A percentile compares a stretch with the other conserved stretches of the same genome.
Evolutionary conservation across 176 grass and related monocot species (phyloP).

Genomic region (Lolium multiflorum): DNA sequence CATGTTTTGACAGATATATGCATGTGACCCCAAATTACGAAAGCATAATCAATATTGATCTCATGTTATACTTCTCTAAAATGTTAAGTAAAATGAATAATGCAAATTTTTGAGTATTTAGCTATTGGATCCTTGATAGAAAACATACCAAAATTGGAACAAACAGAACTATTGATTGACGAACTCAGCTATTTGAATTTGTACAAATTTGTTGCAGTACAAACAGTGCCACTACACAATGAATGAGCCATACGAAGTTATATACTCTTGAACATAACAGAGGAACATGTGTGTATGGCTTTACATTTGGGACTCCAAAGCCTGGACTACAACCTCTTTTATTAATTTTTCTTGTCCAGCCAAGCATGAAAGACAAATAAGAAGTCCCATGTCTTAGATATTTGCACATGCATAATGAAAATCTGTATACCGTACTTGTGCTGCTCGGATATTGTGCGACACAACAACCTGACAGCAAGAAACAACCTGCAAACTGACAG

Average conservation of each 20-base stretch:
- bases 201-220: not conserved
- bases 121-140: no score
- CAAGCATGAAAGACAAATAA: not conserved
- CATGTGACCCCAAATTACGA: not conserved
- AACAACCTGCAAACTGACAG: not conserved
- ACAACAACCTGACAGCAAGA: not conserved
- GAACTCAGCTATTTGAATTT: not conserved
- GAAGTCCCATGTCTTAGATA: not conserved
- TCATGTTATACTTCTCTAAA: not conserved
- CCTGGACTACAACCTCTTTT: not conserved
- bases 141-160: no score
- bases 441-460: no score
- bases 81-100: not conserved
- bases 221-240: not conserved
- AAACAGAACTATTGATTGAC: not conserved
- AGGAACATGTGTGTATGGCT: no score
- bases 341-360: not conserved
- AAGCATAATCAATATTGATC: not conserved
- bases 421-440: no score
- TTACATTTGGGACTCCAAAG: not conserved
- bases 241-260: not conserved
- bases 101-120: no score
- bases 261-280: not conserved
- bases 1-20: not conserved
- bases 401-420: no score